Evolutionary conservation across 2,329 filamentous ascomycete species (phyloP), one percentile per base, ranked within the genome.

Genomic region (Diaporthe vexans): DNA sequence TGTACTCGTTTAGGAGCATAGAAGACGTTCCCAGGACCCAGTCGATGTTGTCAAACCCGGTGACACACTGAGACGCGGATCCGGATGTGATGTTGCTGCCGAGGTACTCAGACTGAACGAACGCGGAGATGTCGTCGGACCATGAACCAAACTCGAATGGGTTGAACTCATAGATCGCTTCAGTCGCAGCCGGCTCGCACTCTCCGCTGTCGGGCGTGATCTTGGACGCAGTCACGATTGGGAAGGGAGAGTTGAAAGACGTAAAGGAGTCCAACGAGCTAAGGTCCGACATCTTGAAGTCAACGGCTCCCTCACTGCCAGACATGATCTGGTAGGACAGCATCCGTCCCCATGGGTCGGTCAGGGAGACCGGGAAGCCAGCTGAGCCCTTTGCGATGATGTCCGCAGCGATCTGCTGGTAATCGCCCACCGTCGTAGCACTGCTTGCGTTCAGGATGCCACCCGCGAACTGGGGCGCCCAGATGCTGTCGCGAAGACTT

Each of bases 21-120:
- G 81, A 83, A 5, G 83, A 84, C 2, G 85, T 87, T 19, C 85
- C 86, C 19, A 87, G 78, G 52, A 87, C 79, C 77, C 84, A 88
- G 40, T 85, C 86, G 2, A 87, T 80, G 71, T 87, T 86, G 79
- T 88, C 87, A 78, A 85, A 88, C 61, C 85, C 82, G 7, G 76
- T 79, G 24, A 82, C 81, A 75, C 86, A 88, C 7, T 76, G 76
- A 35, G 76, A 75, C 3, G 75, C 65, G 19, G 73, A 59, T 15
- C 77, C 79, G 1, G 82, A 80, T 1, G 78, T 79, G 43, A 86
- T 77, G 21, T 79, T 76, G 13, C 84, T 82, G 24, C 86, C 86
- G 29, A 88, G 82, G 77, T 83, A 86, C 52, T 80, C 75, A 1
- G 83, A 84, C 8, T 78, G 78, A 83, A 86, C 75, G 63, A 79